phyloP scores from a whole-genome alignment of 768 basidiomycete genomes.

The Hortiboletus campestris region DNA sequence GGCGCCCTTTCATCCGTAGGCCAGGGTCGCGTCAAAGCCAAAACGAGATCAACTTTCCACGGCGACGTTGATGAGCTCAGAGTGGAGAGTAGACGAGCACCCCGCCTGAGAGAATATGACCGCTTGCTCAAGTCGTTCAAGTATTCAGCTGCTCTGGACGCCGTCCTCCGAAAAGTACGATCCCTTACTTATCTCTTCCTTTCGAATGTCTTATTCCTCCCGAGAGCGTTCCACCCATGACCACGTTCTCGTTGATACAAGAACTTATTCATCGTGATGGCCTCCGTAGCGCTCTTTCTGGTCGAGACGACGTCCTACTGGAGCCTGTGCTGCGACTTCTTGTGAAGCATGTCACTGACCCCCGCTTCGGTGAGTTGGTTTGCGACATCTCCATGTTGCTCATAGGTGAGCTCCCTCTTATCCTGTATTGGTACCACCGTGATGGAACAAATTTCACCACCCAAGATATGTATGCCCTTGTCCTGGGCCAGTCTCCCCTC shows the following conservation, averaged over 20 bases:
- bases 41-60: constrained; percentile 46
- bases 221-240: constrained; percentile 80
- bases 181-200: neutral
- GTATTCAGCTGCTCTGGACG: constrained; percentile 92
- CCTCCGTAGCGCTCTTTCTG: constrained; percentile 77
- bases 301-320: constrained; percentile 90
- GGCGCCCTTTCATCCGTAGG: constrained; percentile 54
- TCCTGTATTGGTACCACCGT: neutral
- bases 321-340: constrained; percentile 89
- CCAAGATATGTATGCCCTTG: constrained; percentile 86
- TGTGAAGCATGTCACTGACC: constrained; percentile 81
- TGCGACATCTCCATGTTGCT: constrained; percentile 78
- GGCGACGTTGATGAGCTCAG: constrained; percentile 75
- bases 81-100: constrained; percentile 69
- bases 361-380: constrained; percentile 88
- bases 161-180: constrained; percentile 79
- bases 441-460: constrained; percentile 1
- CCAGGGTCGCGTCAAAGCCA: constrained; percentile 49
- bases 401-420: constrained; percentile 59
- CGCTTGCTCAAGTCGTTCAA: constrained; percentile 86
- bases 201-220: neutral
- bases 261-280: constrained; percentile 93
- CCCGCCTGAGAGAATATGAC: constrained; percentile 84
- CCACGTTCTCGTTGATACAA: constrained; percentile 86
- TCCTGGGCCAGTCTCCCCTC: constrained; percentile 91